Evolutionary conservation across 1,139 yeast genomes (phyloP).

Genomic region (Blastobotrys capitulatus): DNA sequence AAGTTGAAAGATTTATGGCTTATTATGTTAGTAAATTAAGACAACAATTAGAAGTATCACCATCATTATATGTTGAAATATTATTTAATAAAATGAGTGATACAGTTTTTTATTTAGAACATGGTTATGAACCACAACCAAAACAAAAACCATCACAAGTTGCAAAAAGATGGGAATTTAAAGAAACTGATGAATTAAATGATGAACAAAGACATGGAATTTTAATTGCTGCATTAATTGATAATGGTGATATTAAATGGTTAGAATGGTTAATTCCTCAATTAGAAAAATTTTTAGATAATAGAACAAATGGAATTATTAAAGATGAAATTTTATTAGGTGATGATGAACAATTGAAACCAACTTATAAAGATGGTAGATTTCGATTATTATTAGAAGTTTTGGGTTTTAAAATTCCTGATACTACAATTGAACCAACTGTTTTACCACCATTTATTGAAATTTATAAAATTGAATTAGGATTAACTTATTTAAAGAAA

Average conservation of each 20-base stretch:
- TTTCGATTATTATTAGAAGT: slow-evolving; percentile 28
- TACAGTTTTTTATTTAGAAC: slow-evolving; percentile 39
- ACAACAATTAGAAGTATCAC: slow-evolving; percentile 47
- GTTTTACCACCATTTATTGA: slow-evolving; percentile 21
- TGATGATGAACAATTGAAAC: slow-evolving; percentile 13
- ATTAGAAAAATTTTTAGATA: slow-evolving; percentile 30
- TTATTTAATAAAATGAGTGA: slow-evolving; percentile 60
- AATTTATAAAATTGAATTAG: slow-evolving; percentile 22
- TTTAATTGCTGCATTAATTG: slow-evolving; percentile 45
- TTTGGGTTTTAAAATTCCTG: slow-evolving; percentile 23
- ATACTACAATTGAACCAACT: slow-evolving; percentile 8
- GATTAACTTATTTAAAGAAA: slow-evolving; percentile 28
- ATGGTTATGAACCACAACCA: slow-evolving; percentile 48
- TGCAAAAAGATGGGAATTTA: slow-evolving; percentile 24
- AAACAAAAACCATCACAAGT: slow-evolving; percentile 9
- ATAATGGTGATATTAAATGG: slow-evolving; percentile 40
- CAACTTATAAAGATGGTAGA: slow-evolving; percentile 27
- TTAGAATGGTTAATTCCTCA: slow-evolving; percentile 43
- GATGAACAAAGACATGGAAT: slow-evolving; percentile 34
- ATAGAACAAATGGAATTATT: slow-evolving; percentile 16
- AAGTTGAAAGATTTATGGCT: slow-evolving; percentile 59
- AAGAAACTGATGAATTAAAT: slow-evolving; percentile 21
- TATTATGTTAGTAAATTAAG: slow-evolving; percentile 64
- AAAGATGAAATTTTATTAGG: slow-evolving; percentile 8
- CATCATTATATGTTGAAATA: slow-evolving; percentile 57